Evolutionary conservation across 106 monocot species (phyloP).

Genomic region (Iris macrosiphon): DNA sequence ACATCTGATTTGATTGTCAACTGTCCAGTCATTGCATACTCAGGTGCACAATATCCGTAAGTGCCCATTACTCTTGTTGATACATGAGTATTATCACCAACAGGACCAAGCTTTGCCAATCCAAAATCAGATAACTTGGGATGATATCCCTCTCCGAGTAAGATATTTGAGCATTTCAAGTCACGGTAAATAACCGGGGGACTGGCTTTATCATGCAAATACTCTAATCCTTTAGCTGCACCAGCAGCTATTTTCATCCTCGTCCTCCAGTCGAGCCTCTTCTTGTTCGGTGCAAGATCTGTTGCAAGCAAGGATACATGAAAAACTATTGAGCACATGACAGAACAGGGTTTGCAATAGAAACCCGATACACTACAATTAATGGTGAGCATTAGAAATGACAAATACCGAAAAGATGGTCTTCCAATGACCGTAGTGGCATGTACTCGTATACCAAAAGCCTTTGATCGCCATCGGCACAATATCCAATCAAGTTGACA

Average conservation of each 20-base stretch:
- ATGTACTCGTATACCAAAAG: constrained; percentile 29
- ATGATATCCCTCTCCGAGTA: constrained; percentile 24
- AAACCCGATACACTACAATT: no score
- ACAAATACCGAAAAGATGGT: constrained; percentile 23
- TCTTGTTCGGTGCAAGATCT: constrained; percentile 17
- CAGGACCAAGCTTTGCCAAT: constrained; percentile 23
- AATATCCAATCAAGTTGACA: constrained; percentile 23
- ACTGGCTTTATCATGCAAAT: constrained; percentile 25
- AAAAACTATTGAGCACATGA: no score
- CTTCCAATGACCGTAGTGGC: constrained; percentile 28
- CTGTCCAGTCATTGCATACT: constrained; percentile 32
- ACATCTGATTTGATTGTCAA: constrained; percentile 31
- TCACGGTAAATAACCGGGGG: constrained; percentile 33
- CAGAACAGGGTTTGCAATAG: no score
- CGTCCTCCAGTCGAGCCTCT: constrained; percentile 28
- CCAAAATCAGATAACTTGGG: constrained; percentile 29
- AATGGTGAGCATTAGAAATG: neutral
- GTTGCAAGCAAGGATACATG: constrained; percentile 1
- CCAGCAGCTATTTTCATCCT: constrained; percentile 31
- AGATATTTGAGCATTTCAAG: constrained; percentile 27
- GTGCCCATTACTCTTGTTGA: constrained; percentile 29
- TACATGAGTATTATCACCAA: constrained; percentile 26
- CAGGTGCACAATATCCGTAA: constrained; percentile 28
- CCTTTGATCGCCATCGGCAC: constrained; percentile 28
- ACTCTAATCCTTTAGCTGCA: constrained; percentile 26